Base-by-base conservation (phyloP, 495 filamentous ascomycete genomes). In the Penicillium verhagenii region DNA sequence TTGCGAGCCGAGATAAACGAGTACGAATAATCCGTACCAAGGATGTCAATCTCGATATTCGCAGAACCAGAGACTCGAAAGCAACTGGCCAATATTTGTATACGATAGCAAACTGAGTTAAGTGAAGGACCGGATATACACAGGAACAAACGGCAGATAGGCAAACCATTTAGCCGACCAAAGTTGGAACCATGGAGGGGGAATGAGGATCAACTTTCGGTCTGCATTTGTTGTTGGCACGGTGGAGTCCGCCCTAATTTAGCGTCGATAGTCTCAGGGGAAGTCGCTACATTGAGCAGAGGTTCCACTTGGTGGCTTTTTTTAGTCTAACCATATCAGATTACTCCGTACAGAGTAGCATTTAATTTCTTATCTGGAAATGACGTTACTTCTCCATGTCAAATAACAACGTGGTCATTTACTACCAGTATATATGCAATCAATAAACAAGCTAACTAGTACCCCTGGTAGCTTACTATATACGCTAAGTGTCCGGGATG, bases 191-290 rank as follows among this genome's bases (percentile, higher is more conserved):
- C 20, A 24, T 25, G 40, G 21, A 19, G 37, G 19, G 37, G 19
- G 16, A 48, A 48, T 48, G 19, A 48, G 45, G 45, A 48, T 48
- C 45, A 23, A 28, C 44, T 18, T 47, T n/a, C 29, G n/a, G 19
- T 25, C 19, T 10, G 39, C 8, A 16, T 40, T 13, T 35, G 13
- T 35, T 35, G 33, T 35, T 35, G 33, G 33, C 33, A 24, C 39
- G n/a, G 54, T 56, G 54, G 54, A 47, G 54, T 47, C 26, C 18
- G 44, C 28, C 33, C 49, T 38, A 16, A 38, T 44, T 35, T 50
- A 50, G 47, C 47, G 46, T 51, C 47, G 29, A 51, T 51, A 56
- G 54, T 38, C 11, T 14, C 29, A 43, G 49, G 20, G 20, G 49
- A 40, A 28, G 24, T 29, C 11, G 24, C 44, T 29, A 6, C 14